Conservation (phyloP, 169 alveolate species). For the Eimeria tenella region DNA sequence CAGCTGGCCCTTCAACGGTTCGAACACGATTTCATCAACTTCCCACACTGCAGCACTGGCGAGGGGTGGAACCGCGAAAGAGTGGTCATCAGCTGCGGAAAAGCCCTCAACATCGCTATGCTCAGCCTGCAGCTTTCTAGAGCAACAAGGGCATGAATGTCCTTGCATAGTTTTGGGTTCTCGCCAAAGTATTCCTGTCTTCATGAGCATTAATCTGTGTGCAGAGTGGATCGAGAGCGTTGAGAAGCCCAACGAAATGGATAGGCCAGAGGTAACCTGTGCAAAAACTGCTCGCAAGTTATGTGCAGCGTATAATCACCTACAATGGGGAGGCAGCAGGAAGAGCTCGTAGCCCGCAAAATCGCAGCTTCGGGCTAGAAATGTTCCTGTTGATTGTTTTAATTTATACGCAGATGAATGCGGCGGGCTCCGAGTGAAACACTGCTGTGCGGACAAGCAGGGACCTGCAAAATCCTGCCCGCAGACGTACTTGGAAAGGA, state of each 20-base stretch:
- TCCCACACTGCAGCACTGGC: background rate
- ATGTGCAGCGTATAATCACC: too few relatives aligned
- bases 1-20: slow-evolving; percentile 29
- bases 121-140: background rate
- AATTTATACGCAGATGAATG: too few relatives aligned
- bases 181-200: slow-evolving; percentile 57
- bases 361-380: too few relatives aligned
- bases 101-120: background rate
- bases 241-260: slow-evolving; percentile 60
- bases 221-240: slow-evolving; percentile 62
- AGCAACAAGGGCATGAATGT: background rate
- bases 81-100: background rate
- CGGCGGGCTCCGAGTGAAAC: too few relatives aligned
- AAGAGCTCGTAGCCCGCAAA: too few relatives aligned
- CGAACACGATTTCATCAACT: slow-evolving; percentile 23
- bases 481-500: slow-evolving; percentile 56
- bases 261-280: slow-evolving; percentile 52
- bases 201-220: slow-evolving; percentile 64
- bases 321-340: too few relatives aligned
- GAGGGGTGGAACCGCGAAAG: background rate
- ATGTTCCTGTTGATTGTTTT: too few relatives aligned
- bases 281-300: too few relatives aligned
- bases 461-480: too few relatives aligned
- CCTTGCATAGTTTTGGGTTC: slow-evolving; percentile 39
- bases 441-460: too few relatives aligned